These are phyloP conservation scores for Chaetomidium leptoderma DNA, from an alignment of 495 filamentous ascomycete species.

Conservation along the genomic window DNA sequence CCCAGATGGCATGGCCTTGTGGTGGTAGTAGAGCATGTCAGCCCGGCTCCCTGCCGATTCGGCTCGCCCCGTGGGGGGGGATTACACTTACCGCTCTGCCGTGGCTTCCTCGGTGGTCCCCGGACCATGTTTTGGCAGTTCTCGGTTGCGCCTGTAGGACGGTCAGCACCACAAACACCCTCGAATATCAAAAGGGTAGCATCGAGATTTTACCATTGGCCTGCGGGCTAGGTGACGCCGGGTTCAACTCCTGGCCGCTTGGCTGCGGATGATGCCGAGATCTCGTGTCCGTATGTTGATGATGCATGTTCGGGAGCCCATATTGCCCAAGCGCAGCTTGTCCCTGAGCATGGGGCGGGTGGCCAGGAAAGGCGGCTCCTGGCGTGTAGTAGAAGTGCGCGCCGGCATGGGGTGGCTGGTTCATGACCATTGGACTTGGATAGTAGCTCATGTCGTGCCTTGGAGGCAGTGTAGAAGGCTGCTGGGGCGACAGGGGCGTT, in stretches of 20 bases:
- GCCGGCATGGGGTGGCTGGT: conserved; percentile 31
- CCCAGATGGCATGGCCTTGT: conserved; percentile 87
- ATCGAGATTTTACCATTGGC: conserved; percentile 16
- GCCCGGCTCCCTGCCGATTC: neutral
- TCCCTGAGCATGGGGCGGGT: conserved; percentile 23
- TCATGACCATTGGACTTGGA: conserved; percentile 34
- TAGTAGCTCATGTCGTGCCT: conserved; percentile 39
- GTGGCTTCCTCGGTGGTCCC: conserved; percentile 89
- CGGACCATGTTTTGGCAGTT: conserved; percentile 55
- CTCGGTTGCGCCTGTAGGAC: conserved; percentile 28
- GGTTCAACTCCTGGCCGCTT: conserved; percentile 3
- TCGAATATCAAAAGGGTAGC: neutral
- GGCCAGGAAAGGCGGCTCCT: conserved; percentile 30
- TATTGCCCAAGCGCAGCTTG: conserved; percentile 36
- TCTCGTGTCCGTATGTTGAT: conserved; percentile 15
- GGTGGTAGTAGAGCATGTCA: neutral
- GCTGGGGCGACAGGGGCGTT: conserved; percentile 33
- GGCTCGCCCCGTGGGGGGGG: too few species aligned
- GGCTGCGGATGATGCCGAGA: conserved; percentile 12
- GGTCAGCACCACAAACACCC: neutral
- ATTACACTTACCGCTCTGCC: conserved; percentile 55
- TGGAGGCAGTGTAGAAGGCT: conserved; percentile 29
- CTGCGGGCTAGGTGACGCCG: conserved; percentile 4
- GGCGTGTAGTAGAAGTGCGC: conserved; percentile 41
- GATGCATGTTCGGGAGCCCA: conserved; percentile 6